Base-by-base conservation (phyloP, 768 basidiomycete genomes). In the Lactarius tabidus region DNA sequence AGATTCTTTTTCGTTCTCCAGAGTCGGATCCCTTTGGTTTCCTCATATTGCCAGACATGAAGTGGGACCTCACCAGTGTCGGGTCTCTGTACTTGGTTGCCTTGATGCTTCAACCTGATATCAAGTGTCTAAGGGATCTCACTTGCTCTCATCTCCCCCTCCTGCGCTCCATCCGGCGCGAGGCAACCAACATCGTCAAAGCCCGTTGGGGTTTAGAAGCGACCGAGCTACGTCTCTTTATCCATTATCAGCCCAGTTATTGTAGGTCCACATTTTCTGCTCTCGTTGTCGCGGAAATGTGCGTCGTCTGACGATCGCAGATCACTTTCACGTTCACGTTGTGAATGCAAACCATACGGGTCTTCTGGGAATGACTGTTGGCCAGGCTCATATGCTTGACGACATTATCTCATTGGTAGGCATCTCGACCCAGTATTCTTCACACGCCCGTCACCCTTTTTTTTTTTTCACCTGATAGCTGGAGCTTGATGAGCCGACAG, bases 171-270 rank as follows among this genome's bases (percentile, higher is more conserved):
- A 92, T 98, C 57, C 82, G 82, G 26, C 72, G 73, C 2, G 80
- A 86, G 65, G 85, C 88, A 0, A 76, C 77, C 36, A 72, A 74
- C 3, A 74, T 87, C 4, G 89, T 84, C 0, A 71, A 78, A 58
- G 80, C 82, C 53, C 83, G 82, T 69, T 99, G 90, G 84, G 87
- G 84, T 0, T 76, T 96, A 1, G 77, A 75, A 5, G 69, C 72
- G 18, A 88, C 86, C 3, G 81, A 85, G 12, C 72, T 97, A 64
- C 78, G 94, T 70, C 79, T 95, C 79, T 95, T 87, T 71, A 77
- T 98, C 17, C 97, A 99, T 74, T 99, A 99, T 74, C 95, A 97
- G 72, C 96, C 96, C 0, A 91, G 88, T 41, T 98, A 98, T 73
- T 98, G 95, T 95, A 64, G 67, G 91, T 80, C 4, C 38, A 12